Conservation (phyloP, 371 early-diverging fungal genomes). For the Syncephalis fuscata region DNA sequence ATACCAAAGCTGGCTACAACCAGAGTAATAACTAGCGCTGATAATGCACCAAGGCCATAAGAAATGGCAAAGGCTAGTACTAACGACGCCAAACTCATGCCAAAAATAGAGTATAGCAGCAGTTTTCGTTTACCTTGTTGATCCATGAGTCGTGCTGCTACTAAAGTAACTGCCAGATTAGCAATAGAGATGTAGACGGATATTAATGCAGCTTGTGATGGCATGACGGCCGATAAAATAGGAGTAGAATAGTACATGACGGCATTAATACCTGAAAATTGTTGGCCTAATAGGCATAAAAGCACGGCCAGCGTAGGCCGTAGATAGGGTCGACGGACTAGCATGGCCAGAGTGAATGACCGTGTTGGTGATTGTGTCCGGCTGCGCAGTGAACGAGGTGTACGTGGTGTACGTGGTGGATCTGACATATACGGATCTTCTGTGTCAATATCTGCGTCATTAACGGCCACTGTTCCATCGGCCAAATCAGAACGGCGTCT, state of each 20-base stretch:
- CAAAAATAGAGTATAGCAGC: constrained; percentile 40
- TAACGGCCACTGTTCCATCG: not conserved
- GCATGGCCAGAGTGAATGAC: constrained; percentile 10
- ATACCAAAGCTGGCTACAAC: constrained; percentile 78
- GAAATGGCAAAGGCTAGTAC: constrained; percentile 42
- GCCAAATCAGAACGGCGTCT: not conserved
- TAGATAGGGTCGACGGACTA: constrained; percentile 23
- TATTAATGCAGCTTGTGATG: constrained; percentile 39
- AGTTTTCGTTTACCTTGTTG: constrained; percentile 62
- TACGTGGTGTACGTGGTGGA: too few relatives aligned
- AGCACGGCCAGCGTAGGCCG: constrained; percentile 44
- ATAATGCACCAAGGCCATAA: constrained; percentile 22
- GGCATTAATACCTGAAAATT: constrained; percentile 88
- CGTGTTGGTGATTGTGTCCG: constrained; percentile 6
- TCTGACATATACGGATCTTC: not conserved
- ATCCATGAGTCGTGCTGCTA: constrained; percentile 63
- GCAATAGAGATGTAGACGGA: constrained; percentile 59
- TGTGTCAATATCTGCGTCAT: not conserved
- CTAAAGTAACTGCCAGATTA: constrained; percentile 53
- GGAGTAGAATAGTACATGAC: constrained; percentile 76
- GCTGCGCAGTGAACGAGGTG: constrained; percentile 1
- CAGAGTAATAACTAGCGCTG: constrained; percentile 46
- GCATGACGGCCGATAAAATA: constrained; percentile 47
- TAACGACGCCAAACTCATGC: constrained; percentile 35
- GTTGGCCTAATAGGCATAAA: constrained; percentile 40